phyloP scores from a whole-genome alignment of 1,139 yeast species.

The Starmera stellimalicola region DNA sequence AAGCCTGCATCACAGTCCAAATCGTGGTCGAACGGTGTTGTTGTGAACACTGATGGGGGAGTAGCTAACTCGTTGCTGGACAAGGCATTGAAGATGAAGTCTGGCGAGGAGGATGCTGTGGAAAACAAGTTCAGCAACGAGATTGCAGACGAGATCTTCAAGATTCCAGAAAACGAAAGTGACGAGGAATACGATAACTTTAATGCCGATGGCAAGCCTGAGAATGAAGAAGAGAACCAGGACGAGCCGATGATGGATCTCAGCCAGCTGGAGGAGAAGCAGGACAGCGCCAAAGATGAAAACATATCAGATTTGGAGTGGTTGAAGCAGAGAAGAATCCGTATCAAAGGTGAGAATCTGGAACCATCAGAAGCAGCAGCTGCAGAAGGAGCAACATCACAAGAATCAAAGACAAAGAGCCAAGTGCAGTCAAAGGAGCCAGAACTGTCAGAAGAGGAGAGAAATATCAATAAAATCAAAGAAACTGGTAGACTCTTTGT shows the following conservation, averaged over 20 bases:
- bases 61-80: conserved; percentile 26
- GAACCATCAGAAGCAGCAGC: conserved; percentile 25
- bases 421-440: conserved; percentile 9
- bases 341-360: conserved; percentile 43
- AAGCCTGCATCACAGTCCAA: conserved; percentile 48
- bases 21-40: conserved; percentile 56
- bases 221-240: conserved; percentile 23
- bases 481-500: conserved; percentile 79
- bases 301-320: conserved; percentile 77
- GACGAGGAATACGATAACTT: conserved; percentile 63
- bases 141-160: conserved; percentile 22
- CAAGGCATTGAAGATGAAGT: conserved; percentile 26
- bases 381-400: conserved; percentile 25
- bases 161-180: conserved; percentile 38
- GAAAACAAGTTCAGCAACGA: conserved; percentile 14
- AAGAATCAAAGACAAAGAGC: conserved; percentile 14
- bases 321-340: conserved; percentile 68
- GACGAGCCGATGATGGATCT: conserved; percentile 28
- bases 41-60: conserved; percentile 44
- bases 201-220: conserved; percentile 21
- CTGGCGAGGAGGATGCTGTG: conserved; percentile 10
- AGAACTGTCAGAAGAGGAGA: conserved; percentile 32
- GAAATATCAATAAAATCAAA: conserved; percentile 40
- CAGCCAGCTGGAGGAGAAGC: conserved; percentile 8
- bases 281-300: conserved; percentile 35